phyloP scores from a whole-genome alignment of 1,139 yeast genomes.

The Candida pseudoviswanathii region DNA sequence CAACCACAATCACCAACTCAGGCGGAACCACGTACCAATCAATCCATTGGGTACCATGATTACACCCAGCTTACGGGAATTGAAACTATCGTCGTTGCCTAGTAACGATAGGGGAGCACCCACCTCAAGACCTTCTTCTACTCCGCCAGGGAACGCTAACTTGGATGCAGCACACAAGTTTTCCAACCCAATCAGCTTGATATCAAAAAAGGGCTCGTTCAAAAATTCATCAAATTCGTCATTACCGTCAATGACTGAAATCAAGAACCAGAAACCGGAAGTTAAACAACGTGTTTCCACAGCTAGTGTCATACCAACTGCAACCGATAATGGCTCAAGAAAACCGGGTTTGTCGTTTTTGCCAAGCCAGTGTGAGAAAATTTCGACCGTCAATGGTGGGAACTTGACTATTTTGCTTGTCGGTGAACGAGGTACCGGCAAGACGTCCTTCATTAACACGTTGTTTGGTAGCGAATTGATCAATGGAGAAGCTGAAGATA shows the following conservation, averaged over 20 bases:
- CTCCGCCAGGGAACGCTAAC: background rate
- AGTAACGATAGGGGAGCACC: background rate
- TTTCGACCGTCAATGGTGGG: conserved; percentile 31
- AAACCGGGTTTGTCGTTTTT: conserved; percentile 25
- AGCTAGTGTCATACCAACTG: background rate
- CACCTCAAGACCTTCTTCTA: background rate
- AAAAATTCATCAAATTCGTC: background rate
- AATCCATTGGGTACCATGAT: background rate
- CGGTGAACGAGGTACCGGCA: conserved; percentile 80
- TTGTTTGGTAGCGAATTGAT: conserved; percentile 31
- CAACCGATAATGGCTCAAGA: background rate
- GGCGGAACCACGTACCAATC: background rate
- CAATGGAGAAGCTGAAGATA: background rate
- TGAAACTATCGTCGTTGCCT: background rate
- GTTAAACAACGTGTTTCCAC: background rate
- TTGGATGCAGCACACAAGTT: background rate
- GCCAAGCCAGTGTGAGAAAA: conserved; percentile 29
- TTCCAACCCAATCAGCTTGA: conserved; percentile 2
- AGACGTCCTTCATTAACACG: conserved; percentile 75
- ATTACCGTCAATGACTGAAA: background rate
- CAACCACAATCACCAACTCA: background rate
- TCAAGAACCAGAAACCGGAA: background rate
- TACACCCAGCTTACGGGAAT: background rate
- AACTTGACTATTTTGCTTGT: conserved; percentile 67
- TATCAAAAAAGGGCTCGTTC: background rate